Base-by-base conservation (phyloP, 495 filamentous ascomycete species). In the Niebla homalea region DNA sequence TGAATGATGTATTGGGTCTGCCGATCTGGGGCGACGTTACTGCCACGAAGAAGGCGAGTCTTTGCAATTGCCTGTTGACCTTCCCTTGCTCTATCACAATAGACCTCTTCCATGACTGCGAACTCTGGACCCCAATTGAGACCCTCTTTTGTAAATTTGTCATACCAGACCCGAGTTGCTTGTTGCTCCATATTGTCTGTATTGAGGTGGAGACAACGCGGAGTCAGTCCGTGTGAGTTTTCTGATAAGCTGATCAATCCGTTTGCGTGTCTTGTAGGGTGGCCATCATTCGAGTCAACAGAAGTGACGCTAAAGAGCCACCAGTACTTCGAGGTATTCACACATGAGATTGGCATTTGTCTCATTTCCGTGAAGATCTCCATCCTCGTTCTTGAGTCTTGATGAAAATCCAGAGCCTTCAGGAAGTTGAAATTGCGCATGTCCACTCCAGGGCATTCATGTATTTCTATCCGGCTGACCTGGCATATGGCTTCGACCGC, bases 391-490 rank as follows among this genome's bases (percentile, higher is more conserved):
- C 25, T 26, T 3, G 3, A 3, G 15, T 49, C 25, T 37, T 61
- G 56, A 2, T 50, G 49, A 7, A 65, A 42, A 3, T 64, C 53
- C n/a, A 77, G 52, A 1, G 68, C 69, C 10, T 60, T 62, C 11
- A 61, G 55, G 36, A 75, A 67, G 37, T 55, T 46, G 15, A 75
- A 52, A 32, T 73, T 59, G 4, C 60, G 62, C 25, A 75, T 21
- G 11, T 47, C 51, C 21, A 59, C 51, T 7, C 55, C 45, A 5
- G 44, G 49, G n/a, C n/a, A n/a, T n/a, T n/a, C n/a, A n/a, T n/a
- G n/a, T n/a, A n/a, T n/a, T n/a, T n/a, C n/a, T n/a, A n/a, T n/a
- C n/a, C n/a, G n/a, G n/a, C n/a, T n/a, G n/a, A n/a, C n/a, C n/a
- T n/a, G n/a, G n/a, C n/a, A n/a, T n/a, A n/a, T n/a, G n/a, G n/a